Base-by-base conservation (phyloP, 78 protist genomes). In the Protostelium mycophagum region DNA sequence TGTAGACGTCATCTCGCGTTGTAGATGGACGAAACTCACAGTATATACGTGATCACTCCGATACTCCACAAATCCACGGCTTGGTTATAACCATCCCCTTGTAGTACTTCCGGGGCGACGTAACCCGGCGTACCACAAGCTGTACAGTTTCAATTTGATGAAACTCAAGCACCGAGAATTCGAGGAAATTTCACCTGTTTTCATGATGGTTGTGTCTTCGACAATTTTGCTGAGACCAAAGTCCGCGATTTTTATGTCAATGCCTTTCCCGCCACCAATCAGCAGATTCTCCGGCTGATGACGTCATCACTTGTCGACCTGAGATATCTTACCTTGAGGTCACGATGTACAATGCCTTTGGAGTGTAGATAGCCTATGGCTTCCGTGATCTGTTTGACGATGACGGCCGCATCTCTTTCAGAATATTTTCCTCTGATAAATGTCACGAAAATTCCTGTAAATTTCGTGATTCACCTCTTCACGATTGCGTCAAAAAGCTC, bases 51-150 rank as follows among this genome's bases (percentile, higher is more conserved):
- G 34, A 94, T 91, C 16, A 94, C 96, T 36, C 96, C 96, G 28
- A 91, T 91, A 87, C 96, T 93, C 96, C 96, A 94, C 94, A 94
- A 90, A 51, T 94, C 96, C 34, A 94, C 96, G 16, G 91, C 86
- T 35, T 36, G 89, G 87, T 35, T 87, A 87, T 87, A 38, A 23
- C 23, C 35, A 89, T 89, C 36, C 16, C 37, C 86, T 16, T 35
- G 37, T 23, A 85, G 36, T 35, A 85, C 36, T 35, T 39, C 38
- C n/a, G 89, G 87, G 16, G 87, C 89, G 25, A 94, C 96, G 83
- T 94, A 94, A 37, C 91, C 96, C 10, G 96, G 96, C 1, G 96
- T 94, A 31, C 96, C 96, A 89, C 96, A 94, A 9, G 92, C 92
- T 0, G 96, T 94, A 63, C 5, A 51, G n/a, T n/a, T n/a, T n/a